Conservation (phyloP, 345 rosid species). For the Limnanthes douglasii region DNA sequence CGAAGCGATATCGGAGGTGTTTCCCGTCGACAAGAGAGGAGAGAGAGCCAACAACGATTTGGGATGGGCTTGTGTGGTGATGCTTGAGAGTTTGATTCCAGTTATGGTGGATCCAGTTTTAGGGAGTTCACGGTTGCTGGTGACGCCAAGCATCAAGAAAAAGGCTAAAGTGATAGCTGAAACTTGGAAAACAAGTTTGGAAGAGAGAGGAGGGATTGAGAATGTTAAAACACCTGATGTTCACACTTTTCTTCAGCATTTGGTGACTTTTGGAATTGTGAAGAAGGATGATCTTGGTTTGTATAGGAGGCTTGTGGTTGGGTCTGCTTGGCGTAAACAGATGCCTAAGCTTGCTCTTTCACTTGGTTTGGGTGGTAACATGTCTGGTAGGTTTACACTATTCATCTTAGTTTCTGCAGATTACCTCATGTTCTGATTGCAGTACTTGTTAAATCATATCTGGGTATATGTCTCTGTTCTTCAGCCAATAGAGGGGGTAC, state of each 20-base stretch:
- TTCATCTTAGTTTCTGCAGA: too few species aligned
- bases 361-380: slow-evolving; percentile 78
- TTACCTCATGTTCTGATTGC: too few species aligned
- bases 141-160: slow-evolving; percentile 56
- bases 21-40: slow-evolving; percentile 73
- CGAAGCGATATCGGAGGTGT: slow-evolving; percentile 82
- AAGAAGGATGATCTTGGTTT: slow-evolving; percentile 56
- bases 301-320: slow-evolving; percentile 85
- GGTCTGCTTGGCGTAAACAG: slow-evolving; percentile 97
- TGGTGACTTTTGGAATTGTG: slow-evolving; percentile 90
- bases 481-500: too few species aligned
- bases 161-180: slow-evolving; percentile 75
- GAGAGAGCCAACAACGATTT: slow-evolving; percentile 38
- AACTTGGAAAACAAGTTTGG: slow-evolving; percentile 84
- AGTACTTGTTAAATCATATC: background rate
- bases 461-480: too few species aligned
- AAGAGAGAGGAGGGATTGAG: slow-evolving; percentile 84
- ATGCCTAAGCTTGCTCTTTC: slow-evolving; percentile 97
- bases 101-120: slow-evolving; percentile 85
- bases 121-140: slow-evolving; percentile 62
- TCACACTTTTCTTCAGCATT: slow-evolving; percentile 90
- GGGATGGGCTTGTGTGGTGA: slow-evolving; percentile 95
- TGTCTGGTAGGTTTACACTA: slow-evolving; percentile 81
- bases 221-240: slow-evolving; percentile 96
- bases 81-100: slow-evolving; percentile 75